Evolutionary conservation across 768 basidiomycete genomes (phyloP).

Genomic region (Leccinum incarnatum): DNA sequence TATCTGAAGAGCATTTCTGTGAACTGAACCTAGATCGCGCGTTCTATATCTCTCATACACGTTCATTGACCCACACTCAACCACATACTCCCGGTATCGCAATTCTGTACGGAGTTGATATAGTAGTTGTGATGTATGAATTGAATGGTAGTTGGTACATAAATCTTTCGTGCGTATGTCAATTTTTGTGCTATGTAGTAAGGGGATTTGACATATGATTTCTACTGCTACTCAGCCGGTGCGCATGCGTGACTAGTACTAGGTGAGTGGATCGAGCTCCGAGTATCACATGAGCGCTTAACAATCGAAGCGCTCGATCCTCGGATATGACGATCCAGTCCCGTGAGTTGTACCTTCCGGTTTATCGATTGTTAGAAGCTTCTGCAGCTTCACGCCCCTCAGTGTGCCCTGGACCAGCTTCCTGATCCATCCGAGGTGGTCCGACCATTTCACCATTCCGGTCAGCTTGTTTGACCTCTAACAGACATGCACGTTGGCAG

Average conservation of each 20-base stretch:
- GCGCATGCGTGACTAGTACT: too few species aligned
- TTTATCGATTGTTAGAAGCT: background rate
- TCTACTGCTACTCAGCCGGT: too few species aligned
- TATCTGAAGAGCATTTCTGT: slow-evolving; percentile 57
- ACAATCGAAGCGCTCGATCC: background rate
- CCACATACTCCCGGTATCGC: background rate
- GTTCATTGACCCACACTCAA: background rate
- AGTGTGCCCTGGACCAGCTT: too few species aligned
- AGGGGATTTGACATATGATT: too few species aligned
- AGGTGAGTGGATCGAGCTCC: too few species aligned
- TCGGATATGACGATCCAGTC: background rate
- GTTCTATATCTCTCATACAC: background rate
- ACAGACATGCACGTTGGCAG: background rate
- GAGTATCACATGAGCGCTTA: too few species aligned
- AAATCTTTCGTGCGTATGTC: too few species aligned
- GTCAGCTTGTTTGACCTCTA: too few species aligned
- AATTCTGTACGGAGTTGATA: background rate
- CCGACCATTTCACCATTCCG: too few species aligned
- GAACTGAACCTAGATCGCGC: slow-evolving; percentile 12
- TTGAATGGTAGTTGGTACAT: too few species aligned
- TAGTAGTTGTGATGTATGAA: background rate
- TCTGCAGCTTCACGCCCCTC: background rate
- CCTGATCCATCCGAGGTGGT: too few species aligned
- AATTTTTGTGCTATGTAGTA: too few species aligned
- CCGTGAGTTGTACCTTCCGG: background rate